These are phyloP conservation scores for Boletellus sp. DNA, from an alignment of 1,284 basidiomycete genomes.

Conservation along the genomic window DNA sequence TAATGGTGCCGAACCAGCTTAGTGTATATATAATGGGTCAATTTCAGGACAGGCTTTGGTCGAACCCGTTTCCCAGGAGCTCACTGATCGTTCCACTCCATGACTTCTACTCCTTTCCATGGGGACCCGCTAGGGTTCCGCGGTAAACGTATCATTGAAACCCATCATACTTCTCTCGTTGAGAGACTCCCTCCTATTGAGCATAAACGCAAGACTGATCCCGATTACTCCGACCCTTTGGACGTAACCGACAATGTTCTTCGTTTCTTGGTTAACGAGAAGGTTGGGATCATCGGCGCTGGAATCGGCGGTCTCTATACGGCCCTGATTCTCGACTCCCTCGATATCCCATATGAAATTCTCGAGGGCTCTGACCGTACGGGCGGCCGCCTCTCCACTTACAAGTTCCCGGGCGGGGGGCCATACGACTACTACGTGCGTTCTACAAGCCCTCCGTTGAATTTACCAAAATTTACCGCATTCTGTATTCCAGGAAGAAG, in stretches of 20 bases:
- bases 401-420: constrained; percentile 14
- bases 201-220: no score
- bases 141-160: no score
- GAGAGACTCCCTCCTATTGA: no score
- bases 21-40: not conserved
- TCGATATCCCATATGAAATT: constrained; percentile 35
- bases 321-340: constrained; percentile 35
- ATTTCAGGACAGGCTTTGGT: not conserved
- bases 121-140: no score
- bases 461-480: not conserved
- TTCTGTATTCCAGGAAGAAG: constrained; percentile 21
- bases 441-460: no score
- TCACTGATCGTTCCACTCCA: not conserved
- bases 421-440: constrained; percentile 11
- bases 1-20: not conserved
- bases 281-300: constrained; percentile 18
- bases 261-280: constrained; percentile 7
- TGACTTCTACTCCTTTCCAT: no score
- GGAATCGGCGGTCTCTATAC: constrained; percentile 36
- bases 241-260: no score
- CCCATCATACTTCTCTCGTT: no score
- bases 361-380: constrained; percentile 29
- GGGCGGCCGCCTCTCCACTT: constrained; percentile 36
- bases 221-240: no score
- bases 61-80: not conserved